Conservation (phyloP, 306 rosid species). For the Biancaea sappan region DNA sequence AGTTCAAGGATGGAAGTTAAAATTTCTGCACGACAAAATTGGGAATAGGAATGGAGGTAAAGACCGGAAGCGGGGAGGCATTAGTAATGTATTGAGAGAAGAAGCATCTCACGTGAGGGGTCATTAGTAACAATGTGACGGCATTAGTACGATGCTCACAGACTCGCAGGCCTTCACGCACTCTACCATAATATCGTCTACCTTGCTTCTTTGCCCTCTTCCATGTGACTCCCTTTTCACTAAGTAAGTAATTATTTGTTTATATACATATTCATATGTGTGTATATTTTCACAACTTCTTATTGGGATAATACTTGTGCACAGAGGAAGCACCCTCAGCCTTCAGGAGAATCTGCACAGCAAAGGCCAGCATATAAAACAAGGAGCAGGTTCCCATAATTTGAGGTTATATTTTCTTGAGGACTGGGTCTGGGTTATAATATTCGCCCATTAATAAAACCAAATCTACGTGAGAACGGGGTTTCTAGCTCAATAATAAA, state of each 20-base stretch:
- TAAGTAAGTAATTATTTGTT: too few species aligned
- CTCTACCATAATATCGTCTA: too few species aligned
- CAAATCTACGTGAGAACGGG: neutral
- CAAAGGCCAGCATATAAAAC: slow-evolving; percentile 1
- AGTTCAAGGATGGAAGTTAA: too few species aligned
- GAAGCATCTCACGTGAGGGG: neutral
- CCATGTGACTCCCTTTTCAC: too few species aligned
- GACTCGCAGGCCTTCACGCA: too few species aligned
- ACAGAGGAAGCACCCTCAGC: neutral
- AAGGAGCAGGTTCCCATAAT: slow-evolving; percentile 20
- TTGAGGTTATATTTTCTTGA: slow-evolving; percentile 11
- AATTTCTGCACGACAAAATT: too few species aligned
- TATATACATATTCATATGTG: too few species aligned
- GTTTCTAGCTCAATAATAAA: neutral
- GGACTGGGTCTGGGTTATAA: neutral
- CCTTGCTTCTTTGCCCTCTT: neutral
- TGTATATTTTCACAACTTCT: too few species aligned
- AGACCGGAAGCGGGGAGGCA: too few species aligned
- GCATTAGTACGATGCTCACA: neutral
- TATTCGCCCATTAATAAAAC: neutral
- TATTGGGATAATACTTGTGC: too few species aligned
- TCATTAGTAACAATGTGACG: neutral
- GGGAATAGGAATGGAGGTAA: too few species aligned
- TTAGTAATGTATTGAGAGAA: too few species aligned
- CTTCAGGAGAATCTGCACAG: neutral